phyloP scores from a whole-genome alignment of 805 yeast genomes.

The Metschnikowia santaceciliae region DNA sequence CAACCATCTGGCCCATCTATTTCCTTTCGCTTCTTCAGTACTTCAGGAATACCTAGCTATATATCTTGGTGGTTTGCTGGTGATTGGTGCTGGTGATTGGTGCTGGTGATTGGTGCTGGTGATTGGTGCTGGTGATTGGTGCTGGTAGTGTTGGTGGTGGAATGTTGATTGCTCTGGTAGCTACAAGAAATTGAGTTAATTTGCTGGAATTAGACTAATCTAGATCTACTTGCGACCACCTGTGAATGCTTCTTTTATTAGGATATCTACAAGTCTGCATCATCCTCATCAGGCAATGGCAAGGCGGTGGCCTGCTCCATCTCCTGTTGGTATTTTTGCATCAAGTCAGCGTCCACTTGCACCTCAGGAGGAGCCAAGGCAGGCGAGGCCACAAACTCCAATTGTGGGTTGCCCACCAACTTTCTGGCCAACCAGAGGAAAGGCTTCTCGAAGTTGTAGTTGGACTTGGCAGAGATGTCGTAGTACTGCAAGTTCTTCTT shows the following conservation, averaged over 20 bases:
- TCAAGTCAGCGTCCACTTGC: constrained; percentile 90
- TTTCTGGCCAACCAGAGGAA: constrained; percentile 99
- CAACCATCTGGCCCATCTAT: too few relatives aligned
- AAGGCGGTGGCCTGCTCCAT: constrained; percentile 99
- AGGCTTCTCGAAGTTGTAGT: constrained; percentile 99
- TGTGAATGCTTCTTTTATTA: not conserved
- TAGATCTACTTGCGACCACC: not conserved
- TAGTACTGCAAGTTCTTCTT: constrained; percentile 99
- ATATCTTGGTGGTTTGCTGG: too few relatives aligned
- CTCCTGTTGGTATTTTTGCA: constrained; percentile 98
- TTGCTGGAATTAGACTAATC: not conserved
- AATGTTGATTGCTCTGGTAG: too few relatives aligned
- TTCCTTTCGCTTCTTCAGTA: too few relatives aligned
- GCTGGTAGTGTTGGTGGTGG: too few relatives aligned
- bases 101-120: too few relatives aligned
- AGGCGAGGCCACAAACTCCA: constrained; percentile 98
- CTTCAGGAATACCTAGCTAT: too few relatives aligned
- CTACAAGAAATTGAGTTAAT: too few relatives aligned
- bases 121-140: too few relatives aligned
- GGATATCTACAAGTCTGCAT: constrained; percentile 82
- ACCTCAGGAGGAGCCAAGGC: constrained; percentile 99
- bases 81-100: too few relatives aligned
- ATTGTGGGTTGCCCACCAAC: constrained; percentile 95
- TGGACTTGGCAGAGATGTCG: constrained; percentile 99
- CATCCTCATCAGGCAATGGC: constrained; percentile 99